Base-by-base conservation (phyloP, 345 rosid species). In the Noccaea caerulescens region DNA sequence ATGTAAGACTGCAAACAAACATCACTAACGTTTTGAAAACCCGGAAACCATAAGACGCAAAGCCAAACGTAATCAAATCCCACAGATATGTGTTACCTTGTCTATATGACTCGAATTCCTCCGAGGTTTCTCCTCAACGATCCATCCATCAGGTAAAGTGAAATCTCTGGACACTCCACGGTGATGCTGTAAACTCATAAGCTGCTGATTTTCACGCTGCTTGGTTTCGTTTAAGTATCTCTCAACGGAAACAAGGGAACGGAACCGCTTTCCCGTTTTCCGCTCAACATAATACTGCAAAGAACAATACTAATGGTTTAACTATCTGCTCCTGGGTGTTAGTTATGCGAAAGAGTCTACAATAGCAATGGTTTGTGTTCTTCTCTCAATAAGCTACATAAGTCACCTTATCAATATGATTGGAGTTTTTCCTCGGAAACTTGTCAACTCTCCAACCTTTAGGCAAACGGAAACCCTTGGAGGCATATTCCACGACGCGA, bases 241-340 rank as follows among this genome's bases (percentile, higher is more conserved):
- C 76, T 85, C 80, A 47, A 72, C 66, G 10, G 88, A 76, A 53
- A 58, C 57, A 47, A 85, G 75, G 16, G 93, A 88, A 56, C 84
- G 87, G 45, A 88, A 84, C 41, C 78, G 46, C 45, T 66, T 66
- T 58, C 87, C 86, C 2, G 84, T 80, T 47, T 76, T 71, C 4
- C 84, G 76, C 65, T 85, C 85, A 56, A 69, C 57, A 76, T 85
- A 85, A 79, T 76, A 80, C 90, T 84, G 77, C 80, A 77, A 41
- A 33, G 16, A 64, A 55, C 8, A 61, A 47, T 36, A 39, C 23
- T 62, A 44, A 45, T 45, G 1, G 18, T 45, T 39, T 14, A 10
- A 44, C n/a, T 27, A 16, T 10, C 43, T 20, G 23, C 23, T 20
- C 23, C 1, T 20, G 42, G 3, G 14, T 13, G 41, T 20, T 25